A percentile compares a stretch with the other conserved stretches of the same genome.
Evolutionary conservation across 176 grass and related monocot species (phyloP).

Genomic region (Ananas comosus): DNA sequence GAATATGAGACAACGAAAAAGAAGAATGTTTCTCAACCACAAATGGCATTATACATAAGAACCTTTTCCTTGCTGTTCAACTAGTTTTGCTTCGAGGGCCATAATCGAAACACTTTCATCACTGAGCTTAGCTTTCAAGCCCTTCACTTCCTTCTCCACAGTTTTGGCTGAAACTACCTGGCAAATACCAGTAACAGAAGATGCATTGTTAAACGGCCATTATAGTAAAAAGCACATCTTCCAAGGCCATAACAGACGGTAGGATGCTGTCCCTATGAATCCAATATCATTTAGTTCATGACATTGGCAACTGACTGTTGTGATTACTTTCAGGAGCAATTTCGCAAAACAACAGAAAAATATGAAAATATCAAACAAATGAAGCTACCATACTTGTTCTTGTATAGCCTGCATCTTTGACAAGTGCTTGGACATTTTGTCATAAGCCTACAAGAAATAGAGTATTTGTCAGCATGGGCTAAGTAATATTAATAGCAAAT

Average conservation of each 20-base stretch:
- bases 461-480: background rate
- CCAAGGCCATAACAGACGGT: background rate
- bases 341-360: too few species aligned
- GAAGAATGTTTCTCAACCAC: background rate
- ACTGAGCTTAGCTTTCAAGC: constrained; percentile 48
- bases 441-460: constrained; percentile 35
- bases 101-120: constrained; percentile 34
- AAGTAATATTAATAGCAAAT: background rate
- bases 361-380: background rate
- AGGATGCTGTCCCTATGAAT: too few species aligned
- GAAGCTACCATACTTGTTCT: constrained; percentile 48
- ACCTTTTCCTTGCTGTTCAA: constrained; percentile 78
- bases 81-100: constrained; percentile 35
- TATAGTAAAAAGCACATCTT: background rate
- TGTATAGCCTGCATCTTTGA: constrained; percentile 49
- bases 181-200: constrained; percentile 12
- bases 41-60: constrained; percentile 5
- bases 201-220: background rate
- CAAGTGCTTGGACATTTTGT: constrained; percentile 62
- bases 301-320: too few species aligned
- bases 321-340: too few species aligned
- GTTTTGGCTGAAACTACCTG: constrained; percentile 57
- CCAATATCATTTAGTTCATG: too few species aligned
- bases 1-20: background rate
- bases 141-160: constrained; percentile 78